Percentiles rank a stretch among this genome's conserved stretches.
These are phyloP conservation scores for Starmerella vitae DNA, from an alignment of 805 yeast genomes.

Conservation along the genomic window DNA sequence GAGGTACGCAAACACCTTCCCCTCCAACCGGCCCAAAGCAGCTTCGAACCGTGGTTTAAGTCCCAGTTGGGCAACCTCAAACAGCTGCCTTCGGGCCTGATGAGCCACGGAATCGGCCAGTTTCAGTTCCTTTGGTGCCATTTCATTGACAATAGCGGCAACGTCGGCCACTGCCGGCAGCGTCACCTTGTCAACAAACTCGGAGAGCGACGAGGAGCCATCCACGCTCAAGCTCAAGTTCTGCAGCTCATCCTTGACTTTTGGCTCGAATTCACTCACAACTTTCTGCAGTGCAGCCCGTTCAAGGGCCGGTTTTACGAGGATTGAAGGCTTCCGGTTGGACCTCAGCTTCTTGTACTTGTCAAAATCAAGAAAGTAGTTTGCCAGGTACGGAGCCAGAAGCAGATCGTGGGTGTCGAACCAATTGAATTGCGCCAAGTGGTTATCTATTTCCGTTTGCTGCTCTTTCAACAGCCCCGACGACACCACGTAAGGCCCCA, in stretches of 20 bases:
- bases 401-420: conserved; percentile 13
- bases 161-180: conserved; percentile 6
- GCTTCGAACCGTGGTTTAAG: conserved; percentile 10
- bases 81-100: conserved; percentile 5
- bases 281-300: conserved; percentile 1
- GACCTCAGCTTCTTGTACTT: conserved; percentile 1
- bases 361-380: conserved; percentile 4
- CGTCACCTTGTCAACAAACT: conserved; percentile 3
- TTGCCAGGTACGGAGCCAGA: conserved; percentile 6
- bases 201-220: conserved; percentile 7
- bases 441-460: background rate
- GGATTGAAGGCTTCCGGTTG: background rate
- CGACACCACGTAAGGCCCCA: conserved; percentile 8
- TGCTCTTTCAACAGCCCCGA: conserved; percentile 4
- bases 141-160: background rate
- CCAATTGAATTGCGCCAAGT: conserved; percentile 7
- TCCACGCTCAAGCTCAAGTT: conserved; percentile 1
- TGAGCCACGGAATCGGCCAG: conserved; percentile 5
- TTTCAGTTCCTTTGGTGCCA: conserved; percentile 6
- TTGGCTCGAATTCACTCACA: background rate
- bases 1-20: conserved; percentile 19
- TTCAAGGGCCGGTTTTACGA: conserved; percentile 13
- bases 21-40: conserved; percentile 8
- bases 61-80: background rate
- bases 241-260: background rate